Base-by-base conservation (phyloP, 495 filamentous ascomycete genomes). In the Penicillium alfredii region DNA sequence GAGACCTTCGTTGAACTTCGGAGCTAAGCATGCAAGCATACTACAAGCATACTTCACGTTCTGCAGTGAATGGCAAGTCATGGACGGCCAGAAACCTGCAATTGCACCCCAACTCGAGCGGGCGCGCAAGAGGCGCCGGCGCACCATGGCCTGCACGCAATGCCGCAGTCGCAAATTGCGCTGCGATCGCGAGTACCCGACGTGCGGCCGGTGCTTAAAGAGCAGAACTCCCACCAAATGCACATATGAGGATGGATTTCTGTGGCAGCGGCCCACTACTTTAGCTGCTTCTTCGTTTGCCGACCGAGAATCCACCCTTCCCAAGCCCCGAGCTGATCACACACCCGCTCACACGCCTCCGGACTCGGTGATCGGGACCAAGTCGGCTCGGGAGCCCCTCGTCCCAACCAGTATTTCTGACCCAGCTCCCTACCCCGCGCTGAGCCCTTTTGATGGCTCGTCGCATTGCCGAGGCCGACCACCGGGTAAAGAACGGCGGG, bases 151-250 rank as follows among this genome's bases (percentile, higher is more conserved):
- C 11, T 69, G 68, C 45, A 61, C 60, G 25, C 60, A 72, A 33
- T 85, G 81, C 40, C 79, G 81, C 44, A 72, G 72, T 39, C 64
- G 80, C 35, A 86, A 86, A 59, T 73, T 84, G 48, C 78, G 76
- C 49, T 86, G 81, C 55, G 78, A 84, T 50, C 74, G 79, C 27
- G 68, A 71, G 25, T 80, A 77, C 53, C 80, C 81, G 12, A 51
- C 60, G 1, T 85, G 81, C 45, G 68, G 73, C 29, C 80, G 82
- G 28, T 85, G 81, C 49, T 51, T 56, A 31, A 80, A 80, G 54
- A 60, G 63, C 57, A 60, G 57, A 37, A 56, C 58, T 6, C 58
- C 63, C 21, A 51, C 42, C 26, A 56, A 60, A 33, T 71, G 66
- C 35, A 63, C 60, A 10, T 71, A 71, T 39, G 66, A 71, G 35